Evolutionary conservation across 345 rosid species (phyloP).

Genomic region (Brassica carinata): DNA sequence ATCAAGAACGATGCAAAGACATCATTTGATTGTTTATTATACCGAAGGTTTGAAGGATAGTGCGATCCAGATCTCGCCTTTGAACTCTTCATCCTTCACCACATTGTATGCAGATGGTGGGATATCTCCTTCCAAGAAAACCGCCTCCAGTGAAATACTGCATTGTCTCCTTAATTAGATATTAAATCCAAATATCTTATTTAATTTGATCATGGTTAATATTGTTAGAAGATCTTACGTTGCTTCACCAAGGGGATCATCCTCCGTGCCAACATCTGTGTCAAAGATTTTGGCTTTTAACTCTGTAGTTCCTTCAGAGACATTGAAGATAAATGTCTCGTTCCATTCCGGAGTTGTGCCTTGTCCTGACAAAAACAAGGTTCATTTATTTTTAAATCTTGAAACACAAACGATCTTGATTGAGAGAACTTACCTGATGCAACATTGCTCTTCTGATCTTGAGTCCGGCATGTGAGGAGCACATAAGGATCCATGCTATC

Average conservation of each 20-base stretch:
- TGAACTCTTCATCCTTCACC: constrained; percentile 60
- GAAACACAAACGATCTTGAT: constrained; percentile 22
- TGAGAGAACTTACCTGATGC: constrained; percentile 55
- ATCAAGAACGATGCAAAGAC: constrained; percentile 11
- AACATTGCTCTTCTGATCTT: constrained; percentile 72
- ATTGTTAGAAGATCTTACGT: constrained; percentile 48
- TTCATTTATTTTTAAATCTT: not conserved
- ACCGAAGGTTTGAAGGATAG: constrained; percentile 76
- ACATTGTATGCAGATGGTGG: constrained; percentile 71
- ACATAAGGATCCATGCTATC: constrained; percentile 79
- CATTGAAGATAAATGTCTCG: constrained; percentile 66
- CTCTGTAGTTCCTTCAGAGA: constrained; percentile 56
- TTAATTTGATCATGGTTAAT: not conserved
- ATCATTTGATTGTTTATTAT: not conserved
- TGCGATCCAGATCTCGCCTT: constrained; percentile 69
- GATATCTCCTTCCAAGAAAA: constrained; percentile 59
- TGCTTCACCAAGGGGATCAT: constrained; percentile 74
- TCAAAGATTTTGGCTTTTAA: constrained; percentile 64
- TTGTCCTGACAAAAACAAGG: constrained; percentile 45
- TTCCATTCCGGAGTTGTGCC: constrained; percentile 80
- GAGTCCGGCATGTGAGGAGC: constrained; percentile 60
- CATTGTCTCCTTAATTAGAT: constrained; percentile 19
- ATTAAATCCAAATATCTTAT: not conserved
- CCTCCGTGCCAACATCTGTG: constrained; percentile 56
- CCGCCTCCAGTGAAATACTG: constrained; percentile 66